A percentile compares a stretch with the other conserved stretches of the same genome.
Conservation (phyloP, 371 early-diverging fungal species). For the Apophysomyces elegans region DNA sequence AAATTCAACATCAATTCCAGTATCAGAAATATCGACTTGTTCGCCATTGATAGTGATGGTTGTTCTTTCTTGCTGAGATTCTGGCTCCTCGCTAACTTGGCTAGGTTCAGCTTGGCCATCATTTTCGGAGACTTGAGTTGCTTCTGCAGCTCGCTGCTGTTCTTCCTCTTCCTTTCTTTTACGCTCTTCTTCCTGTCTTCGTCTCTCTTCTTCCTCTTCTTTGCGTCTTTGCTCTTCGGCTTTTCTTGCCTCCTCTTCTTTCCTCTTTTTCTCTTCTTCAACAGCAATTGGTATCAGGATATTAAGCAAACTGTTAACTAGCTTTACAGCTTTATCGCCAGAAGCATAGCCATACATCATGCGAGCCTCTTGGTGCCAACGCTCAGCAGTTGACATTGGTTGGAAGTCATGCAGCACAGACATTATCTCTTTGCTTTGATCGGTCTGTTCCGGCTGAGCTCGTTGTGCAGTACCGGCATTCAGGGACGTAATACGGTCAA, state of each 20-base stretch:
- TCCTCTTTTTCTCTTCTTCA: constrained; percentile 68
- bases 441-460: constrained; percentile 12
- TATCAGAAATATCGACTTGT: constrained; percentile 87
- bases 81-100: background rate
- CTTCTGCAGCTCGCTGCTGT: constrained; percentile 26
- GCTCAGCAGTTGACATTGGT: constrained; percentile 76
- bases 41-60: constrained; percentile 57
- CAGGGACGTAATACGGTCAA: constrained; percentile 36
- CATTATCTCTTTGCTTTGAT: constrained; percentile 48
- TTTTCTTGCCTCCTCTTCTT: constrained; percentile 56
- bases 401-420: constrained; percentile 69
- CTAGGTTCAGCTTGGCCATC: constrained; percentile 25
- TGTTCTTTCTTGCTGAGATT: constrained; percentile 44
- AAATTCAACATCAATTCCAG: constrained; percentile 94
- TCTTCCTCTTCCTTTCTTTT: constrained; percentile 56
- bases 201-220: constrained; percentile 28
- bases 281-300: constrained; percentile 75
- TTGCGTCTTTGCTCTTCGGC: constrained; percentile 42
- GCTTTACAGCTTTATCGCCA: constrained; percentile 61
- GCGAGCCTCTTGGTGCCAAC: constrained; percentile 90
- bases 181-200: constrained; percentile 46
- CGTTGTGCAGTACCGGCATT: background rate
- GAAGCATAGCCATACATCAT: constrained; percentile 77
- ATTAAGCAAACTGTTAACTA: constrained; percentile 71
- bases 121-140: constrained; percentile 25